Base-by-base conservation (phyloP, 2,329 filamentous ascomycete species). In the Fusarium sp. region DNA sequence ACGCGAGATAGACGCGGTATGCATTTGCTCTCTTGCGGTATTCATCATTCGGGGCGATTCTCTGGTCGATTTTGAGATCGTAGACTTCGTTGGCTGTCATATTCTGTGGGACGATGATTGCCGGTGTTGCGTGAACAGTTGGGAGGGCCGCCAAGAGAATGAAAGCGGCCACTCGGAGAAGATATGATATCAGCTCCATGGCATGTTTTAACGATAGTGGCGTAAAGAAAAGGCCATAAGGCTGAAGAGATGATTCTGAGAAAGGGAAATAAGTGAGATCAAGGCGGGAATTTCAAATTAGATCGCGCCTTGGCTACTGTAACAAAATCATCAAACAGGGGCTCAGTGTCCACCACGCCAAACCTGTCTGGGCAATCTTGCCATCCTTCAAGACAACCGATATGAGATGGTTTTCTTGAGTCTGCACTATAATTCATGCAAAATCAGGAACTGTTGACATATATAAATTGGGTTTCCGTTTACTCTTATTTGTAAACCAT, bases 1-100 rank as follows among this genome's bases (percentile, higher is more conserved):
- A 15, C 4, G 72, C 68, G 24, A 74, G 66, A 48, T 46, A 74
- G 16, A 74, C 70, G n/a, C 72, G 72, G 38, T 70, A 74, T 5
- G 56, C 58, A 20, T 70, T 55, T 24, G 62, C 50, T 8, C 38
- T 57, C 18, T 68, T 56, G 20, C 63, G 57, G 3, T 48, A 31
- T n/a, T 73, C 63, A 26, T 57, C 60, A 23, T 69, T 55, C 4
- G 42, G 42, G 2, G 39, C 66, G 39, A 72, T 42, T 18, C 56
- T 63, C 24, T 68, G 60, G 3, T 50, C 28, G 35, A 73, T 72
- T 12, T 44, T 73, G 24, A 74, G 39, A 2, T 66, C 35, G 38
- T 49, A 44, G 11, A 47, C 49, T 43, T 70, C 26, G 24, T 52
- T 61, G 10, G 53, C 70, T 43, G 70, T 71, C 57, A 74, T 65